Evolutionary conservation across 495 filamentous ascomycete species (phyloP).

Genomic region (Penicillium argentinense): DNA sequence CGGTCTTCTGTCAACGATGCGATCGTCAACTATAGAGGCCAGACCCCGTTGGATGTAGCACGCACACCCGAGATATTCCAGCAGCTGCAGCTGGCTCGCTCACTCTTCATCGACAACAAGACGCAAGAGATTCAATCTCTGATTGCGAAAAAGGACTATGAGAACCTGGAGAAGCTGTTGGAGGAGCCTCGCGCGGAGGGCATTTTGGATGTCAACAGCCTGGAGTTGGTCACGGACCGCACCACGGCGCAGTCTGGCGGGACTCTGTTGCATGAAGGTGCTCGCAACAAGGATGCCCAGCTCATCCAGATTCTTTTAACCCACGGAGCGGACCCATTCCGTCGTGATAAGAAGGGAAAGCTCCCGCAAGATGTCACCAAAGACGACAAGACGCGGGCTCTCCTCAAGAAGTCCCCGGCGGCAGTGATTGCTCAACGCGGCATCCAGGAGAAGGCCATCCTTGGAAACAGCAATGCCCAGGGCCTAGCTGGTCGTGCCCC

Average conservation of each 20-base stretch:
- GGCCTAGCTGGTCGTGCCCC: slow-evolving; percentile 51
- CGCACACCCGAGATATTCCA: slow-evolving; percentile 93
- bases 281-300: slow-evolving; percentile 76
- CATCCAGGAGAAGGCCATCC: slow-evolving; percentile 93
- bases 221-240: slow-evolving; percentile 82
- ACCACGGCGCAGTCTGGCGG: slow-evolving; percentile 73
- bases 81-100: slow-evolving; percentile 86
- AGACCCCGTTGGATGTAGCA: slow-evolving; percentile 83
- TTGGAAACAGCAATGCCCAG: slow-evolving; percentile 71
- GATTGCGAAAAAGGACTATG: slow-evolving; percentile 70
- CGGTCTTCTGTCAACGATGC: slow-evolving; percentile 83
- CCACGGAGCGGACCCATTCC: slow-evolving; percentile 97
- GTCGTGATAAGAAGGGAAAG: slow-evolving; percentile 90
- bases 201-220: slow-evolving; percentile 84
- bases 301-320: slow-evolving; percentile 86
- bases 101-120: slow-evolving; percentile 84
- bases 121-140: slow-evolving; percentile 78
- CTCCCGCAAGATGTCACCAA: slow-evolving; percentile 96
- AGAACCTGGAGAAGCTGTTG: slow-evolving; percentile 71
- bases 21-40: slow-evolving; percentile 83
- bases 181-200: slow-evolving; percentile 82
- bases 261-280: slow-evolving; percentile 90
- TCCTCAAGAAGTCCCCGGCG: slow-evolving; percentile 91
- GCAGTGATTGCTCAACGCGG: slow-evolving; percentile 92
- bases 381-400: slow-evolving; percentile 80